Percentiles rank a stretch among this genome's conserved stretches.
These are phyloP conservation scores for Ustilago bromivora DNA, from an alignment of 1,284 basidiomycete genomes.

Conservation along the genomic window DNA sequence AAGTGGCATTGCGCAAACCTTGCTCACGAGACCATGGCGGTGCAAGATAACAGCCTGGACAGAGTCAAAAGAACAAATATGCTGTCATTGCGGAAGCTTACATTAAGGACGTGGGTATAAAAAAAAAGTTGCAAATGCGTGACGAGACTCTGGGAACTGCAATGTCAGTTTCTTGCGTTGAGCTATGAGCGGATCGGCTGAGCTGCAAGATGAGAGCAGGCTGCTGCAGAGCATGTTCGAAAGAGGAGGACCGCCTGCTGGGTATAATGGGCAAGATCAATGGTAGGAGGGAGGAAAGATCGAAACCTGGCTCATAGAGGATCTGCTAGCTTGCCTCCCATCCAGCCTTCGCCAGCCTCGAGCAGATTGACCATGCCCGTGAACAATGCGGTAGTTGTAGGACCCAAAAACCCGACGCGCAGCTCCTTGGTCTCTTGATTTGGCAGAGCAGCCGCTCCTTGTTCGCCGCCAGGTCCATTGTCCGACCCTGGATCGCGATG, in stretches of 20 bases:
- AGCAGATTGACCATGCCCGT: slow-evolving; percentile 61
- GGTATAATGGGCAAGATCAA: not conserved
- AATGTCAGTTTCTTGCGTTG: not conserved
- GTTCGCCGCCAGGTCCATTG: slow-evolving; percentile 10
- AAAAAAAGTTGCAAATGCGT: not conserved
- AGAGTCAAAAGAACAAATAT: not conserved
- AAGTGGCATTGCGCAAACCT: too few relatives aligned
- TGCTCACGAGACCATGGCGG: not conserved
- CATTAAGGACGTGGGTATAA: slow-evolving; percentile 1
- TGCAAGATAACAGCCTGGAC: not conserved
- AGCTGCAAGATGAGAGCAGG: not conserved
- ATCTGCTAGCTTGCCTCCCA: slow-evolving; percentile 52
- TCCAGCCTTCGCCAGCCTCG: slow-evolving; percentile 64
- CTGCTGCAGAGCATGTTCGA: not conserved
- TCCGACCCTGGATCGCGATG: slow-evolving; percentile 28
- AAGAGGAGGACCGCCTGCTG: not conserved
- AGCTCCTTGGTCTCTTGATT: slow-evolving; percentile 33
- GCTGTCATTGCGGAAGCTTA: slow-evolving; percentile 3
- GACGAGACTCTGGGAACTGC: not conserved
- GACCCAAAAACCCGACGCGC: slow-evolving; percentile 52
- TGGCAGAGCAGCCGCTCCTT: slow-evolving; percentile 42
- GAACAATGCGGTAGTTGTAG: slow-evolving; percentile 55
- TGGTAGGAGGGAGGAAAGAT: not conserved
- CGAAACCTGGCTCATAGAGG: slow-evolving; percentile 9
- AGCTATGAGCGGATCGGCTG: not conserved